Conservation (phyloP, 495 filamentous ascomycete species). For the Achaetomiella virescens region DNA sequence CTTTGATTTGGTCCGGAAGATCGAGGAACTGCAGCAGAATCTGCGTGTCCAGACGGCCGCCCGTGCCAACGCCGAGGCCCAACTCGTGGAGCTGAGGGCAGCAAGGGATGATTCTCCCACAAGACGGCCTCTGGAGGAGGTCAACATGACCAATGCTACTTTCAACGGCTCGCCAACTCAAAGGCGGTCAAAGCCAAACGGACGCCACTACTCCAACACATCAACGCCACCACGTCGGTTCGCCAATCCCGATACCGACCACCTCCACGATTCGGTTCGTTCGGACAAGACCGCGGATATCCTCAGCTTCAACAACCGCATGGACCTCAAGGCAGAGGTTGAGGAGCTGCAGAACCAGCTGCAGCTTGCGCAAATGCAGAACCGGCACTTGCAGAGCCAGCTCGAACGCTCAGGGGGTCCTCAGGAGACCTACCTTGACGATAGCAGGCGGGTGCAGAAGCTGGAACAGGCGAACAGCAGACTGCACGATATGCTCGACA, state of each 20-base stretch:
- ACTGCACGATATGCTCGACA: constrained; percentile 90
- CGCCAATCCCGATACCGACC: constrained; percentile 57
- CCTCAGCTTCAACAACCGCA: constrained; percentile 76
- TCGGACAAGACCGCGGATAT: constrained; percentile 90
- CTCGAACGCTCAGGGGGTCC: constrained; percentile 58
- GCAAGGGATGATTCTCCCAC: constrained; percentile 67
- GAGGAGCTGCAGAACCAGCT: constrained; percentile 93
- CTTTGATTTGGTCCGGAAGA: constrained; percentile 76
- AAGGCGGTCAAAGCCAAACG: constrained; percentile 65
- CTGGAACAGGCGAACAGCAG: constrained; percentile 88
- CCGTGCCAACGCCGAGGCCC: constrained; percentile 73
- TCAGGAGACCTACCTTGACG: constrained; percentile 57
- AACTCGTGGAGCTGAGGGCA: constrained; percentile 73
- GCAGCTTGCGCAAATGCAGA: constrained; percentile 93
- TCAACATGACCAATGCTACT: constrained; percentile 75
- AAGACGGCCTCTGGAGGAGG: constrained; percentile 69
- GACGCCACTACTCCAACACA: constrained; percentile 63
- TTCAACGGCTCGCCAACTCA: constrained; percentile 72
- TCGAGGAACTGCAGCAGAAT: constrained; percentile 84
- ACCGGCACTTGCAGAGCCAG: constrained; percentile 87
- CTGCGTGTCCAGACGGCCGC: constrained; percentile 81
- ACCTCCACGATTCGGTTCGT: constrained; percentile 64
- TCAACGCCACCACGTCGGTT: constrained; percentile 70
- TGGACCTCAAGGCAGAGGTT: constrained; percentile 86
- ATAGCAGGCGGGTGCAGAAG: constrained; percentile 84